Evolutionary conservation across 1,284 basidiomycete genomes (phyloP).

Genomic region (Malassezia vespertilionis): DNA sequence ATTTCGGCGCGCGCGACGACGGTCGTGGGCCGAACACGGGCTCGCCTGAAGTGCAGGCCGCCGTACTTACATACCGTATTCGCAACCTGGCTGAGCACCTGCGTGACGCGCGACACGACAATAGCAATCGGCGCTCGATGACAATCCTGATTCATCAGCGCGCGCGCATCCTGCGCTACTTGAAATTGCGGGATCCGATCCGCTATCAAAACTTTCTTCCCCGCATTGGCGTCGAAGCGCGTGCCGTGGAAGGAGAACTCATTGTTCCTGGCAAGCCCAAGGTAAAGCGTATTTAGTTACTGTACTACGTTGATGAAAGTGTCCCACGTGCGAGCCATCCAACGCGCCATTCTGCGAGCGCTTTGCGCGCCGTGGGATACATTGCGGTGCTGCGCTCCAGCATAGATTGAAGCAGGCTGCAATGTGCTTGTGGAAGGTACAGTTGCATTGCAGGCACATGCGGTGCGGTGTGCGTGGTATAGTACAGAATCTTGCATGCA

Average conservation of each 20-base stretch:
- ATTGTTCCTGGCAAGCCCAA: constrained; percentile 45
- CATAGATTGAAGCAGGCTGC: background rate
- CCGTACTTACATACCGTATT: constrained; percentile 73
- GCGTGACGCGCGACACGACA: constrained; percentile 60
- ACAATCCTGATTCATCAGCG: constrained; percentile 68
- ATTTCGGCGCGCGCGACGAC: constrained; percentile 56
- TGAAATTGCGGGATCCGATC: constrained; percentile 58
- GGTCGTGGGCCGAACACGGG: constrained; percentile 66
- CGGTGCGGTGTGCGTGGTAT: background rate
- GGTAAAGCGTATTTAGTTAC: constrained; percentile 16
- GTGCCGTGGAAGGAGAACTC: constrained; percentile 78
- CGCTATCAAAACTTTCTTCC: constrained; percentile 65
- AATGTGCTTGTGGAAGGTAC: background rate
- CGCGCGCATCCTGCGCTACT: constrained; percentile 70
- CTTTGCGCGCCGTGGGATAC: constrained; percentile 3
- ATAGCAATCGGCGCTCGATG: constrained; percentile 64
- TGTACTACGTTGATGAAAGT: too few relatives aligned
- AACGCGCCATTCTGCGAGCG: constrained; percentile 10
- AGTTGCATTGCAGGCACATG: background rate
- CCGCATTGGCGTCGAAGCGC: constrained; percentile 65
- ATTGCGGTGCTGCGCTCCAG: background rate
- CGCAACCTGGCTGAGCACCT: constrained; percentile 70
- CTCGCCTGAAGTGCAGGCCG: constrained; percentile 75
- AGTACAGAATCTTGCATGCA: constrained; percentile 12
- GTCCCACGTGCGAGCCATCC: constrained; percentile 13